Base-by-base conservation (phyloP, 2,329 filamentous ascomycete species). In the Parafenestella ontariensis region DNA sequence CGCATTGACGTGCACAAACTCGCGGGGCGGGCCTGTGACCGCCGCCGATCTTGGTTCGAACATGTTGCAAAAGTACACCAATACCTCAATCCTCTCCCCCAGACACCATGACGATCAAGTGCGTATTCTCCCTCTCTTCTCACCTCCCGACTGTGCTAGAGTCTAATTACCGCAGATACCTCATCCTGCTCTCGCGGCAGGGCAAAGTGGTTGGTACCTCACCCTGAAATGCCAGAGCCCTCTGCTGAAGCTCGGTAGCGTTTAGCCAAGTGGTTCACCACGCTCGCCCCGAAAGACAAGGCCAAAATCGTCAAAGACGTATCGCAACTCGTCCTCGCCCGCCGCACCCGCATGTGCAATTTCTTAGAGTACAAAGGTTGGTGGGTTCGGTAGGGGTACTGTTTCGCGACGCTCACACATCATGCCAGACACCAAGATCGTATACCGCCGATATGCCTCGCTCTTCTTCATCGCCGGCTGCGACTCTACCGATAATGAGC, bases 291-390 rank as follows among this genome's bases (percentile, higher is more conserved):
- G 61, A 97, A 90, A 80, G 95, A 99, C 75, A 99, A 99, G 83
- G 95, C 94, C 79, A 99, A 99, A 85, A 98, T 99, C 76, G 94
- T 99, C 85, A 99, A 99, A 80, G 95, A 99, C 83, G 95, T 99
- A 71, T 92, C 95, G 58, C 95, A 98, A 80, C 90, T 98, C 45
- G 95, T 99, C 67, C 88, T 99, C 65, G 95, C 95, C 60, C 87
- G 95, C 67, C 87, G 95, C 73, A 98, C 95, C 56, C 92, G 95
- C 77, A 99, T 99, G 95, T 99, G 95, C 86, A 99, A 99, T 81
- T 99, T 99, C 79, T 86, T 99, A 57, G 95, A 99, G 77, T 99
- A 99, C 80, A 99, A 99, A 87, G 94, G 94, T 96, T 62, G 58
- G 69, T 66, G 56, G 59, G 54, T 47, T 49, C 40, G 20, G 57